Evolutionary conservation across 116 monocot genomes (phyloP), one percentile per base, ranked within the genome.

Genomic region (Zostera marina): DNA sequence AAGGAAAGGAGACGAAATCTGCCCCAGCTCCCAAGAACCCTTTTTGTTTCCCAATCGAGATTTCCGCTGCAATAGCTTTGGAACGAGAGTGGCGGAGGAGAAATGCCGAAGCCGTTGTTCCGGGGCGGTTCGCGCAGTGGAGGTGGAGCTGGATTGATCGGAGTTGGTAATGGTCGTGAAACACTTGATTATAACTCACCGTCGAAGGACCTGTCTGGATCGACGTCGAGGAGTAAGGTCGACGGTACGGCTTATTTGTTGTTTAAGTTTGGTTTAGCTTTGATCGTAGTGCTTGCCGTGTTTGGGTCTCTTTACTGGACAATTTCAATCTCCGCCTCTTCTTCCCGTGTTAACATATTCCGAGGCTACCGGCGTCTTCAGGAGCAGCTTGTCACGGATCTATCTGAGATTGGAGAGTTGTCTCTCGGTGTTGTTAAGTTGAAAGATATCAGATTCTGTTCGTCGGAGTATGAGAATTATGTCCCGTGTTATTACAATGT

Each of bases 401-500:
- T 91, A 1, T 56, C 72, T 17, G 72, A 82, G 11, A 75, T 91
- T 0, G 77, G 86, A 22, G 77, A 79, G 61, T 74, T 82, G 2
- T 85, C 81, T 4, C 72, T 67, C 16, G 85, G 81, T 25, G 51
- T 49, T 22, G 51, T 70, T 5, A 79, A 63, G 57, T 49, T 52
- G 21, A 85, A 79, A 21, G 85, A 91, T 63, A 21, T 77, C 3
- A 80, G 82, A 25, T 77, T 85, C 44, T 91, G 91, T 62, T 42
- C 67, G 0, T 69, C 73, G 2, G 79, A 91, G 70, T 72, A 75
- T 32, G 91, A 85, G 70, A 80, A 91, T 53, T 85, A 75, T 47
- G 82, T 82, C 0, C 91, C 91, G 4, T 91, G 91, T 65, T 91
- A 85, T 62, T 68, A 75, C 59, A 91, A 91, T 71, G 45, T 79